Evolutionary conservation across 192 early-diverging fungal species (phyloP), one percentile per base, ranked within the genome.

Genomic region (Gigaspora rosea): DNA sequence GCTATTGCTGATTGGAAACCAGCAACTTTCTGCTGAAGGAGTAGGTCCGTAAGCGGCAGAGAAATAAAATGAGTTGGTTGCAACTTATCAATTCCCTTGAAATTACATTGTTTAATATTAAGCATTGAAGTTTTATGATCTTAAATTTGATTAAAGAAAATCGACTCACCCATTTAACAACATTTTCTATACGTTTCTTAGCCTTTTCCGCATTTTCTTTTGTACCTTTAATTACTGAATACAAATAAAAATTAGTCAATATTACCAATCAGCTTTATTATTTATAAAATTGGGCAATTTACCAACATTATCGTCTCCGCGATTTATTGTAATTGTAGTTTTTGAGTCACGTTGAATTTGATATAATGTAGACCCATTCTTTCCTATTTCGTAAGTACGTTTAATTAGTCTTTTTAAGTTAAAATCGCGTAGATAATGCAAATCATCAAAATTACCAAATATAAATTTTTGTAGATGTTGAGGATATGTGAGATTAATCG

Each of bases 1-100:
- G 51, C 49, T 11, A 71, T 13, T 15, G 33, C 32, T 18, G 48
- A 35, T 35, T 71, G 46, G 15, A 71, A 51, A 8, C 16, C 22
- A 5, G 18, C 52, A 20, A 71, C 70, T 54, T 71, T 71, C 8
- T 27, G 51, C 35, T 54, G 48, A 71, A 71, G 1, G 3, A 5
- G 12, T 51, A 27, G 0, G 35, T 54, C 70, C 3, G 4, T 54
- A 71, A 71, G 49, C 9, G 70, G 70, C 15, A 71, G n/a, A 35
- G 70, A 71, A 71, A 71, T 20, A 36, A 71, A 71, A 52, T 71
- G 70, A 27, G 70, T 54, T 33, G 70, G 70, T 35, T 8, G 70
- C 11, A 71, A 16, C 10, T 15, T n/a, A 22, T 22, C 15, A 13
- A 33, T 32, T 33, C n/a, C 6, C 50, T 71, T 32, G 15, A 33